Evolutionary conservation across 306 rosid species (phyloP).

Genomic region (Sindora glabra): DNA sequence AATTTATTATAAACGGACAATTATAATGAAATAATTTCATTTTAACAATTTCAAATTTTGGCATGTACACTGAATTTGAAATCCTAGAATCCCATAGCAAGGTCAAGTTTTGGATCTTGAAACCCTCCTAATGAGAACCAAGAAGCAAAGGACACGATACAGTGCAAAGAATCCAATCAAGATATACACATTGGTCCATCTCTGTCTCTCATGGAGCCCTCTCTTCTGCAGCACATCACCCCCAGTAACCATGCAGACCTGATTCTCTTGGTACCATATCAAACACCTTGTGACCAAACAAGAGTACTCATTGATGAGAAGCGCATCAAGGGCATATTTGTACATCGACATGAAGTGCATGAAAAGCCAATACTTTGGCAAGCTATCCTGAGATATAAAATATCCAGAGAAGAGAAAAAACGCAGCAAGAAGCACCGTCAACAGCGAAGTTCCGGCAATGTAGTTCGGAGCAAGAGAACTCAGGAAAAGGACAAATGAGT

Average conservation of each 20-base stretch:
- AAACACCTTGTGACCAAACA: conserved; percentile 62
- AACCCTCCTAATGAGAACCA: conserved; percentile 75
- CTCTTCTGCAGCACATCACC: conserved; percentile 53
- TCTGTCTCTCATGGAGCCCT: conserved; percentile 53
- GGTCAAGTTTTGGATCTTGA: conserved; percentile 67
- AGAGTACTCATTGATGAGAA: conserved; percentile 75
- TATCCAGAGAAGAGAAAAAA: conserved; percentile 85
- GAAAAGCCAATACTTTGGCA: conserved; percentile 79
- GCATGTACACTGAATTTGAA: too few species aligned
- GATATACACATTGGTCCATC: conserved; percentile 73
- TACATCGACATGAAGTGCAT: conserved; percentile 89
- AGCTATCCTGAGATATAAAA: conserved; percentile 49
- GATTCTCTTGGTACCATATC: conserved; percentile 57
- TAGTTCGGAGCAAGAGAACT: conserved; percentile 87
- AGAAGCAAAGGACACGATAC: conserved; percentile 75
- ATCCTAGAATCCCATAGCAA: too few species aligned
- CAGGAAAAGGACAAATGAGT: conserved; percentile 71
- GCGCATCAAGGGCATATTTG: conserved; percentile 83
- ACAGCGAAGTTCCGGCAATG: conserved; percentile 79
- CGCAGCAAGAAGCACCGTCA: conserved; percentile 66
- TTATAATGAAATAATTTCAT: too few species aligned
- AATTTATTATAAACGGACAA: too few species aligned
- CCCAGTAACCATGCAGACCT: conserved; percentile 72
- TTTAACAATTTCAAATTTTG: too few species aligned
- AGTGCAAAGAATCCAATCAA: conserved; percentile 66